Evolutionary conservation across 2,329 filamentous ascomycete genomes (phyloP), one percentile per base, ranked within the genome.

Genomic region (Pezicula neosporulosa): DNA sequence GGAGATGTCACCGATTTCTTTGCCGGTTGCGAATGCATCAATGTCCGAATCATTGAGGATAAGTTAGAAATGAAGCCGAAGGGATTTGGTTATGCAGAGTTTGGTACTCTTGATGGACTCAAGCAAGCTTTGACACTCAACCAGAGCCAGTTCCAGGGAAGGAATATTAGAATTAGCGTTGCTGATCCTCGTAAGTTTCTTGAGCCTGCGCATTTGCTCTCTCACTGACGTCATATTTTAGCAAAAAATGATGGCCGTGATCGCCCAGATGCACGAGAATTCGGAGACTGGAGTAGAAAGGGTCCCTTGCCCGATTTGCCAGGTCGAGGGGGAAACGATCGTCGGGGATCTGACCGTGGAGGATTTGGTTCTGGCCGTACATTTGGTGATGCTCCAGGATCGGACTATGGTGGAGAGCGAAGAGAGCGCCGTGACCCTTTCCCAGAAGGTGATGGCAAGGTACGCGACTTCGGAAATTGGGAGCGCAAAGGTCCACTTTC

Each of bases 51-150:
- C 64, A 96, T 99, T 58, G 93, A 97, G 76, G 95, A 99, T 73
- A 94, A 93, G 68, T 80, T 96, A 70, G 88, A 94, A 68, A 85
- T 87, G 71, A 91, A 92, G 66, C 94, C 94, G 59, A 99, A 99
- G 78, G 94, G 94, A 45, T 99, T 99, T 65, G 94, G 93, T 56
- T 99, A 99, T 70, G 93, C 96, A 59, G 94, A 99, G 71, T 99
- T 99, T 66, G 84, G 80, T 60, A 86, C 84, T 47, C 75, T 94
- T 42, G 93, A 97, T 46, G 93, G 93, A 53, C 77, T 99, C 65
- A 95, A 96, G 77, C 87, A 91, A 73, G 94, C 94, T 51, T 81
- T 99, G 58, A 83, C 85, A 53, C 81, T 94, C 57, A 92, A 92
- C 65, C 89, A 90, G 63, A 78, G 83, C 55, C 85, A 83, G 53